phyloP scores from a whole-genome alignment of 768 basidiomycete species.

The Porphyrellus cyaneotinctus region DNA sequence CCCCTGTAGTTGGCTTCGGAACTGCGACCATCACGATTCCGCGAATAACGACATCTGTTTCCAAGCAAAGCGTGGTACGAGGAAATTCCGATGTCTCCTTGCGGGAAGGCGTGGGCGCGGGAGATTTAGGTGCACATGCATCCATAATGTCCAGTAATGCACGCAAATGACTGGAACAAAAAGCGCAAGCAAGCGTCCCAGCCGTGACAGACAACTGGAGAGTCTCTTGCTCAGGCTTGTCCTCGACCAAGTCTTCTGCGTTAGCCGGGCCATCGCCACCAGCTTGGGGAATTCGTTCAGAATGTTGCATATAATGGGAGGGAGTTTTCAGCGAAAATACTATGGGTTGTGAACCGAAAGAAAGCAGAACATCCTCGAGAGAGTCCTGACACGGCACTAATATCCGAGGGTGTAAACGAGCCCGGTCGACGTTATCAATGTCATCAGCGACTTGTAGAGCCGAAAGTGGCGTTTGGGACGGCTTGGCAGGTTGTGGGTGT shows the following conservation, averaged over 20 bases:
- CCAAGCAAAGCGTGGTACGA: slow-evolving; percentile 30
- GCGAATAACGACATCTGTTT: slow-evolving; percentile 35
- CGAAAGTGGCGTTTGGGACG: not conserved
- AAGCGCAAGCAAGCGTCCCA: slow-evolving; percentile 52
- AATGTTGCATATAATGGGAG: slow-evolving; percentile 19
- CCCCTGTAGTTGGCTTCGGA: slow-evolving; percentile 22
- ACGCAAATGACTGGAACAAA: slow-evolving; percentile 55
- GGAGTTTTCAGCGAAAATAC: slow-evolving; percentile 52
- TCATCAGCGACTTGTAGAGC: not conserved
- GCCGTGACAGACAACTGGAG: slow-evolving; percentile 40
- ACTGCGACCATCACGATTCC: slow-evolving; percentile 49
- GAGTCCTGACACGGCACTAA: slow-evolving; percentile 7
- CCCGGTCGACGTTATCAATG: not conserved
- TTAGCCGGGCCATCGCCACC: slow-evolving; percentile 2
- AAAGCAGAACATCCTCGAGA: slow-evolving; percentile 49
- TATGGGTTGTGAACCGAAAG: slow-evolving; percentile 62
- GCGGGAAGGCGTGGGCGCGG: slow-evolving; percentile 14
- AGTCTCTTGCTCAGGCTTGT: slow-evolving; percentile 25
- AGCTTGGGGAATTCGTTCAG: slow-evolving; percentile 1
- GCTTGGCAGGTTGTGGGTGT: not conserved
- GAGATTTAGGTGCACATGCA: slow-evolving; percentile 26
- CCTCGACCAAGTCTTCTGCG: slow-evolving; percentile 4
- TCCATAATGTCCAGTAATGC: slow-evolving; percentile 43
- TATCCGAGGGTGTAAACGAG: slow-evolving; percentile 4
- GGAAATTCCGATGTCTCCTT: slow-evolving; percentile 14